Evolutionary conservation across 352 stramenopile genomes (phyloP), one percentile per base, ranked within the genome.

Genomic region (Phytopythium helicoides): DNA sequence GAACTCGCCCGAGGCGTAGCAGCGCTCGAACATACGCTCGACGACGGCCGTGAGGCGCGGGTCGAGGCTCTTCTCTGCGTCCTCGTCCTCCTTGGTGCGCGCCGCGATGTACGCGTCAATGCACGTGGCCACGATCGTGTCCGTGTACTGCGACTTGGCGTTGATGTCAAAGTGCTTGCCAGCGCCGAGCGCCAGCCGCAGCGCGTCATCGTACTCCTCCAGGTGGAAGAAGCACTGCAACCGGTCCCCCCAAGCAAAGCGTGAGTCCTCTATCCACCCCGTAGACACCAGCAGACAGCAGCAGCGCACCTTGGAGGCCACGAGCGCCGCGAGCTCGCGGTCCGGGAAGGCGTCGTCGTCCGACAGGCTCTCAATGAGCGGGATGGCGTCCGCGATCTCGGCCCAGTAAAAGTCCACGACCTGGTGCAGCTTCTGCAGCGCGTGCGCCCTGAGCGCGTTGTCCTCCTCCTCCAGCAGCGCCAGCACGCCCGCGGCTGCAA

Each of bases 41-140:
- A 99, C 95, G 52, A 99, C 95, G 6, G 77, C 77, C 57, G 94
- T 89, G 36, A 99, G 86, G 48, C 97, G 89, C 46, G 92, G 80
- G 58, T 97, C 87, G 33, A 97, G 67, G 36, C 75, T 71, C 48
- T 86, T 81, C 34, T 95, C 75, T 15, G 77, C 71, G 49, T 89
- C 75, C 2, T 67, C 68, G 46, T 95, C 83, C 46, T 89, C 71
- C 54, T 92, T 92, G 22, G 73, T 64, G 48, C 92, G 82, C 37
- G 96, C 78, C 18, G 74, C 72, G 54, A 98, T 94, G 76, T 99
- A 99, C 60, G 98, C 89, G 67, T 99, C 97, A 61, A 99, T 98
- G 64, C 96, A 98, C 26, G 96, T 93, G 12, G 85, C 81, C 34
- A 99, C 95, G 65, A 99, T 96, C 47, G 86, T 98, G 58, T 99